Conservation (phyloP, 2,329 filamentous ascomycete species). For the Simplicillium sp. region DNA sequence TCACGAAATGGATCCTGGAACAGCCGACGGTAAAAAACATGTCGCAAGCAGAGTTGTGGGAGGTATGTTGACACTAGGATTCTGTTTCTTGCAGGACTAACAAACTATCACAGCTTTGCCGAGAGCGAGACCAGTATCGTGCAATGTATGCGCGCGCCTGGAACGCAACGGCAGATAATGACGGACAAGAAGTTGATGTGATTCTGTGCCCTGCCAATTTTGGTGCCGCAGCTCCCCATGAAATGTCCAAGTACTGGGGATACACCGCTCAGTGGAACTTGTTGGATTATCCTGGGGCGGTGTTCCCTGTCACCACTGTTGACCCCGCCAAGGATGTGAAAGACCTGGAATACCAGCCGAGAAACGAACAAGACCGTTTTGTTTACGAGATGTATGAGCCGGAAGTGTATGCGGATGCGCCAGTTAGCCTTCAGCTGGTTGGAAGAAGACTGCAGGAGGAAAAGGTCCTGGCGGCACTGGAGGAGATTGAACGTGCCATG, state of each 20-base stretch:
- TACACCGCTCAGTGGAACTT: slow-evolving; percentile 59
- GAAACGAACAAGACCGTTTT: too few relatives aligned
- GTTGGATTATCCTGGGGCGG: slow-evolving; percentile 47
- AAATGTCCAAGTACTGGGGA: slow-evolving; percentile 36
- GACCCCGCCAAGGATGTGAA: too few relatives aligned
- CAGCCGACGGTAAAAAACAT: slow-evolving; percentile 32
- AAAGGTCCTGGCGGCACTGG: too few relatives aligned
- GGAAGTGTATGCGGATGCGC: too few relatives aligned
- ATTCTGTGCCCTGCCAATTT: slow-evolving; percentile 43
- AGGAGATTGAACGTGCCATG: too few relatives aligned
- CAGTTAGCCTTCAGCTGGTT: too few relatives aligned
- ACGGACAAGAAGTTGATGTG: slow-evolving; percentile 33
- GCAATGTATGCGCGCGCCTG: slow-evolving; percentile 16
- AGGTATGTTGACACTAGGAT: slow-evolving; percentile 1
- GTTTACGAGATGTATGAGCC: too few relatives aligned
- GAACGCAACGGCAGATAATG: slow-evolving; percentile 10
- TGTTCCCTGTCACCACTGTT: slow-evolving; percentile 5
- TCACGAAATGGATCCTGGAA: slow-evolving; percentile 44
- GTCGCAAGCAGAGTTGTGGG: slow-evolving; percentile 22
- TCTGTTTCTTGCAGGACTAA: background rate
- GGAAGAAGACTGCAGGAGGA: too few relatives aligned
- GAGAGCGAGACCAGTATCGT: slow-evolving; percentile 20
- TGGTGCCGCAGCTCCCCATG: slow-evolving; percentile 35
- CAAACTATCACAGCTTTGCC: slow-evolving; percentile 9
- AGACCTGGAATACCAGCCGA: too few relatives aligned